Evolutionary conservation across 108 stramenopile species (phyloP), one percentile per base, ranked within the genome.

Genomic region (Nitzschia sp.): DNA sequence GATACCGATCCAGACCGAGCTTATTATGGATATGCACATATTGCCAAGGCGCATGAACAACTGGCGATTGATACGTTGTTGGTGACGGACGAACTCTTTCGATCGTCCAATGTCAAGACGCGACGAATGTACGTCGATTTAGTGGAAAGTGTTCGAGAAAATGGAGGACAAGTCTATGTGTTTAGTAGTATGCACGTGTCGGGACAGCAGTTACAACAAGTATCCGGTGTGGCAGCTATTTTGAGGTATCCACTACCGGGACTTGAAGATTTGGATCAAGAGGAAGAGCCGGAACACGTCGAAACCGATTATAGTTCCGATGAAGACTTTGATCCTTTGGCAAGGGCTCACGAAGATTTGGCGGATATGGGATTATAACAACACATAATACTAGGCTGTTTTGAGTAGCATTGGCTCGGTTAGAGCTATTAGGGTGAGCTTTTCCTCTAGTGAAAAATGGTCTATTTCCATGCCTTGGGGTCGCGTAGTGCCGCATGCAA

Each of bases 151-250:
- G 95, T 94, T 27, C 77, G 88, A 42, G 94, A 83, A 26, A 69
- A 75, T 38, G 98, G 98, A 49, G 98, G 96, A 6, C 65, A 82
- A 32, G 93, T 97, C 0, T 92, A 80, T 73, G 72, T 97, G 13
- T 97, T 99, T 74, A 86, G 85, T 60, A 75, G 85, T 18, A 80
- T 97, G 91, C 98, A 99, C 76, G 84, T 94, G 0, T 91, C 95
- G 3, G 98, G 98, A 31, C 92, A 97, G 70, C 95, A 98, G 80
- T 75, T 99, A 60, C 84, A 89, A 61, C 94, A 94, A 71, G 87
- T 98, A 0, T 82, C 86, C 1, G 97, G 97, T 15, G 92, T 99
- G 1, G 97, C 98, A n/a, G 98, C 94, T 11, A 95, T 97, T 32
- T 75, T 96, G 19, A 70, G 97, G 45, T 96, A 82, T 82, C 95